These are phyloP conservation scores for Asterochloris sp. DNA, from an alignment of 139 green algal species.

Conservation along the genomic window DNA sequence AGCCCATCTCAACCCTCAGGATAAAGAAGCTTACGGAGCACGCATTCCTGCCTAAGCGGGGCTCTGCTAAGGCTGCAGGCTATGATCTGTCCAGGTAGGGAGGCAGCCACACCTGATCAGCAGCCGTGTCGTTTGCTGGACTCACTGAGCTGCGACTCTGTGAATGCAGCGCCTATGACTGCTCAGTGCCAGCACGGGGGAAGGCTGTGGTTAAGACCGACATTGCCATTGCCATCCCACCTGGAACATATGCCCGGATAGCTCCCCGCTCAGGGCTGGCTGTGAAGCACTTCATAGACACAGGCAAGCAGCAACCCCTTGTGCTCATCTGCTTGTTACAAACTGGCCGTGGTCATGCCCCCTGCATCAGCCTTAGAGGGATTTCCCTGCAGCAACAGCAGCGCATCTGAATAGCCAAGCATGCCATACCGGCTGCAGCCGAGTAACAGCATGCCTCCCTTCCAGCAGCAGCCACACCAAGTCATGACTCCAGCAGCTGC, in stretches of 20 bases:
- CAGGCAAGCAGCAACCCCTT: conserved; percentile 7
- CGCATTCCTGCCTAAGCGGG: conserved; percentile 78
- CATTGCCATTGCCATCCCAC: conserved; percentile 81
- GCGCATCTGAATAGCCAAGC: too few relatives aligned
- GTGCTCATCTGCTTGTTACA: too few relatives aligned
- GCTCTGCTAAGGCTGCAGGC: conserved; percentile 79
- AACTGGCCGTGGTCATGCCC: too few relatives aligned
- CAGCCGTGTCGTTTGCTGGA: neutral
- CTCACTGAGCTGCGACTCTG: neutral
- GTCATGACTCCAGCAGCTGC: too few relatives aligned
- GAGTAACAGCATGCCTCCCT: too few relatives aligned
- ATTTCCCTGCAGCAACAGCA: too few relatives aligned
- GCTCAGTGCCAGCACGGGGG: conserved; percentile 78
- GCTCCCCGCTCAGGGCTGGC: conserved; percentile 94
- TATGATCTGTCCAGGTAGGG: conserved; percentile 89
- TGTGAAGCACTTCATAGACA: conserved; percentile 95
- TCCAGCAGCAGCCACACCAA: too few relatives aligned
- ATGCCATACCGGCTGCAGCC: too few relatives aligned
- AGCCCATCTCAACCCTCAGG: conserved; percentile 35
- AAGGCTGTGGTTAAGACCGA: conserved; percentile 86
- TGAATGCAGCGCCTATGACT: conserved; percentile 76
- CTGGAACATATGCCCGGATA: conserved; percentile 92
- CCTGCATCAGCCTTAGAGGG: too few relatives aligned
- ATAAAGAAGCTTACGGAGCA: conserved; percentile 86
- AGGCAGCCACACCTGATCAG: neutral